Percentiles rank a stretch among this genome's conserved stretches.
Conservation (phyloP, 176 grass and related monocot species). For the Hordeum vulgare region MorexV3_pseudomolecules_assembly NC_058518.1:514256961-514257460, state of each 20-base stretch:
- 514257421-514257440: slow-evolving; percentile 76
- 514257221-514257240: too few relatives aligned
- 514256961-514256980: slow-evolving; percentile 71
- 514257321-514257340: slow-evolving; percentile 48
- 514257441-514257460: slow-evolving; percentile 98
- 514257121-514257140: slow-evolving; percentile 47
- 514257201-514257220: too few relatives aligned
- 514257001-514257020: slow-evolving; percentile 82
- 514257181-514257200: too few relatives aligned
- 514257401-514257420: slow-evolving; percentile 63
- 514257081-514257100: slow-evolving; percentile 72
- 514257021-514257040: slow-evolving; percentile 75
- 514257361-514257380: slow-evolving; percentile 26
- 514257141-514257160: slow-evolving; percentile 33
- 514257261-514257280: too few relatives aligned
- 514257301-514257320: too few relatives aligned
- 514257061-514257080: slow-evolving; percentile 98
- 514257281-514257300: too few relatives aligned
- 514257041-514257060: slow-evolving; percentile 98
- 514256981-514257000: slow-evolving; percentile 86
- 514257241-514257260: too few relatives aligned
- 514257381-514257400: slow-evolving; percentile 62
- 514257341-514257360: slow-evolving; percentile 30
- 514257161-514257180: too few relatives aligned
- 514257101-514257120: slow-evolving; percentile 72